These are phyloP conservation scores for Penicillium cosmopolitanum DNA, from an alignment of 495 filamentous ascomycete species.

Conservation along the genomic window DNA sequence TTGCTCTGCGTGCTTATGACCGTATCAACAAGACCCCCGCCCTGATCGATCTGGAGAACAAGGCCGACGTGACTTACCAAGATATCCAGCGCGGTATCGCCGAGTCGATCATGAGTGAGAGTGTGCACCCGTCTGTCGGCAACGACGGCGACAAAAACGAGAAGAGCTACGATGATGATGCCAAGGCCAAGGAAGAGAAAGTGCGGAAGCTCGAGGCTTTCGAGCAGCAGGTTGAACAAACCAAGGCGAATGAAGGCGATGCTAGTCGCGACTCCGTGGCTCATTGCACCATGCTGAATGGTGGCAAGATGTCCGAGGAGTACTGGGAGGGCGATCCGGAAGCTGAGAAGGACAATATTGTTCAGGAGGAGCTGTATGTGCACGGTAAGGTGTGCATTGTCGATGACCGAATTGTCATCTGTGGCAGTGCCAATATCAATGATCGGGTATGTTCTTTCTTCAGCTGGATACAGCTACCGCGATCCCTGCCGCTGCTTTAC, in stretches of 20 bases:
- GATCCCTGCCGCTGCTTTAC: not conserved
- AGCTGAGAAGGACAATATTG: slow-evolving; percentile 79
- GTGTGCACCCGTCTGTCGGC: slow-evolving; percentile 63
- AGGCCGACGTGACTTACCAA: slow-evolving; percentile 79
- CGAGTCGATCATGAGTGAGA: slow-evolving; percentile 80
- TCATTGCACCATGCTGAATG: slow-evolving; percentile 77
- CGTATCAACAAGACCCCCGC: slow-evolving; percentile 79
- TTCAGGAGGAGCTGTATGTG: slow-evolving; percentile 94
- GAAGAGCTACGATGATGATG: slow-evolving; percentile 39
- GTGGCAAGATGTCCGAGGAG: slow-evolving; percentile 67
- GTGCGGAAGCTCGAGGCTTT: slow-evolving; percentile 65
- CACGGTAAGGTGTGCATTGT: slow-evolving; percentile 88
- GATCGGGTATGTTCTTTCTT: slow-evolving; percentile 62
- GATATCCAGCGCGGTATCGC: slow-evolving; percentile 85
- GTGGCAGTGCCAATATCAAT: slow-evolving; percentile 90
- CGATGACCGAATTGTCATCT: slow-evolving; percentile 80
- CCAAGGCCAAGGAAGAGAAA: slow-evolving; percentile 38
- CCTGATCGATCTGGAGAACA: slow-evolving; percentile 70
- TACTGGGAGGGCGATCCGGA: slow-evolving; percentile 71
- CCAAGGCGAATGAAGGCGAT: slow-evolving; percentile 38
- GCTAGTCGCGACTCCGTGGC: slow-evolving; percentile 71
- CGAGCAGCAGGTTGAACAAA: slow-evolving; percentile 55
- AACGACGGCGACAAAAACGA: slow-evolving; percentile 51
- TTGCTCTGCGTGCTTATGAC: slow-evolving; percentile 89
- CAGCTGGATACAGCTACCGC: no score